Percentiles rank a stretch among this genome's conserved stretches.
These are phyloP conservation scores for Tetrapisispora taiwanensis DNA, from an alignment of 805 yeast species.

Conservation along the genomic window DNA sequence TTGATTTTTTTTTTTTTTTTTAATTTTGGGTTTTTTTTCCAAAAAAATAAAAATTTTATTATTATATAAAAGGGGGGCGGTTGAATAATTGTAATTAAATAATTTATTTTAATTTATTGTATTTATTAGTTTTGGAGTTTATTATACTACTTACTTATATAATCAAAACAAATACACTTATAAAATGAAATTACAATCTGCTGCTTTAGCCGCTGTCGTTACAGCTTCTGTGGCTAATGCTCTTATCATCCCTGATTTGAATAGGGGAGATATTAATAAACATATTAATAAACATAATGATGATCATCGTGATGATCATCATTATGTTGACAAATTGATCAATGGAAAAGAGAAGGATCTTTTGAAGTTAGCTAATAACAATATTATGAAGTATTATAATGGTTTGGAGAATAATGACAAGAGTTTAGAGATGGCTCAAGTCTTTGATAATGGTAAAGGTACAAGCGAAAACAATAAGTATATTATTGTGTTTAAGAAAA, in stretches of 20 bases:
- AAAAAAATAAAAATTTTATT: no score
- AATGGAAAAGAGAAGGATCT: not conserved
- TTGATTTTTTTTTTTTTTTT: no score
- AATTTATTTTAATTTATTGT: no score
- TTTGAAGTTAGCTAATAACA: not conserved
- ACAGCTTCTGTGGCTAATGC: constrained; percentile 36
- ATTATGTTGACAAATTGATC: not conserved
- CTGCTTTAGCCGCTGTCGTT: constrained; percentile 28
- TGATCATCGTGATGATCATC: no score
- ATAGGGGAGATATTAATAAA: not conserved
- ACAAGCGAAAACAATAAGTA: constrained; percentile 49
- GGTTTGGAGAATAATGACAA: no score
- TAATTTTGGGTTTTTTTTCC: no score
- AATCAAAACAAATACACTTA: no score
- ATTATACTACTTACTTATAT: no score
- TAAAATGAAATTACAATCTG: constrained; percentile 15
- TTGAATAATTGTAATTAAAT: no score
- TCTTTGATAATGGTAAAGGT: constrained; percentile 28
- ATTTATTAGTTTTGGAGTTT: no score
- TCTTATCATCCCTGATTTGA: constrained; percentile 53
- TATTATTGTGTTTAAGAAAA: constrained; percentile 75
- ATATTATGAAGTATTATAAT: not conserved
- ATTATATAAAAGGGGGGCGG: no score
- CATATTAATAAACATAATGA: not conserved
- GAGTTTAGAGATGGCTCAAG: constrained; percentile 32